A percentile compares a stretch with the other conserved stretches of the same genome.
These are phyloP conservation scores for Boechera stricta DNA, from an alignment of 345 rosid genomes.

Conservation along the genomic window DNA sequence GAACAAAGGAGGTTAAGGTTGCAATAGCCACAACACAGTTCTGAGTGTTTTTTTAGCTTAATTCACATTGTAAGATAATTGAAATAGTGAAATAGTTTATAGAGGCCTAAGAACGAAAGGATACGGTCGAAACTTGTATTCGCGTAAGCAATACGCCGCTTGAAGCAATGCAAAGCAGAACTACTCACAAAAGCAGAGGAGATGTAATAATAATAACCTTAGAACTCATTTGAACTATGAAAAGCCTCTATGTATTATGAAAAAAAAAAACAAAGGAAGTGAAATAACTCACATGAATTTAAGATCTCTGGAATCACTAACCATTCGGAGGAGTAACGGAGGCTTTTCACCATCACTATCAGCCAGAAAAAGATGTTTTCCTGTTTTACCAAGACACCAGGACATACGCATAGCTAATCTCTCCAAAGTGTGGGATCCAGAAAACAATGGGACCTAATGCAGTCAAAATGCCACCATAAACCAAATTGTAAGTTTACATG, in stretches of 20 bases:
- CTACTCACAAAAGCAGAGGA: constrained; percentile 52
- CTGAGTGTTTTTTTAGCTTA: neutral
- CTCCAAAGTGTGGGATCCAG: constrained; percentile 72
- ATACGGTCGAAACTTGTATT: constrained; percentile 82
- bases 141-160: constrained; percentile 79
- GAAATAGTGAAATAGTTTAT: neutral
- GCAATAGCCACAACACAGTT: constrained; percentile 1
- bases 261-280: neutral
- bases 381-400: constrained; percentile 80
- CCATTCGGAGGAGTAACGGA: constrained; percentile 86
- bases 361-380: constrained; percentile 78
- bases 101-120: constrained; percentile 45
- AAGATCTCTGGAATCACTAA: constrained; percentile 63
- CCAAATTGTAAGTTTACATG: neutral
- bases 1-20: constrained; percentile 57
- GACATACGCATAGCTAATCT: constrained; percentile 60
- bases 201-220: neutral
- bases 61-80: neutral
- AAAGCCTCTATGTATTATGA: neutral
- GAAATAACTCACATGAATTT: constrained; percentile 74
- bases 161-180: constrained; percentile 83
- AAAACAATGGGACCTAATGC: constrained; percentile 69
- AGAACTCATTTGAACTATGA: constrained; percentile 10
- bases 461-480: constrained; percentile 12
- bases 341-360: constrained; percentile 65